Conservation (phyloP, 2,329 filamentous ascomycete species). For the Phyllosticta paracitricarpa region DNA sequence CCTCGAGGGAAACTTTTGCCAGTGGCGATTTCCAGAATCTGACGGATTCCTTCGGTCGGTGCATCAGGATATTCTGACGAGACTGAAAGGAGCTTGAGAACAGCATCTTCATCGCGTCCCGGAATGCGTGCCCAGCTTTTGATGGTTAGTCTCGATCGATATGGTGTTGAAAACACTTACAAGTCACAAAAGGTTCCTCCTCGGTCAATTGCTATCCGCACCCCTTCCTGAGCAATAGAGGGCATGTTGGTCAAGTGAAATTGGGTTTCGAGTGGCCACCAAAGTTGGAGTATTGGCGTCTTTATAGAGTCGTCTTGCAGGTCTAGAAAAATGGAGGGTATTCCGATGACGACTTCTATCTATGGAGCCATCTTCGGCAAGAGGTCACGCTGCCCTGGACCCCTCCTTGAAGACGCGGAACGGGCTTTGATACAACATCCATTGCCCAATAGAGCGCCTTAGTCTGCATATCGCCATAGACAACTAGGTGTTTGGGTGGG, state of each 20-base stretch:
- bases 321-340: neutral
- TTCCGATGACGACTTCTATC: neutral
- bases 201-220: slow-evolving; percentile 61
- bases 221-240: slow-evolving; percentile 33
- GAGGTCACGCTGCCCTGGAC: neutral
- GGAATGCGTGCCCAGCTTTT: slow-evolving; percentile 72
- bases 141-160: neutral
- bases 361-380: neutral
- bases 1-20: slow-evolving; percentile 14
- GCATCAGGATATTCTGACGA: slow-evolving; percentile 24
- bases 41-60: slow-evolving; percentile 24
- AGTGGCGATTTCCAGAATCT: slow-evolving; percentile 17
- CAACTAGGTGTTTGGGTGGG: neutral
- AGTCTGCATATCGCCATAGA: neutral
- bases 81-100: slow-evolving; percentile 22
- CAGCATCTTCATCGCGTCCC: slow-evolving; percentile 64
- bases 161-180: neutral
- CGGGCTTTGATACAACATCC: neutral
- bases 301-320: neutral
- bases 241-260: neutral
- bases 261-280: neutral
- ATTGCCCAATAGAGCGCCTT: neutral
- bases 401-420: neutral
- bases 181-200: slow-evolving; percentile 6
- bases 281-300: neutral